These are phyloP conservation scores for Eimeria acervulina DNA, from an alignment of 169 alveolate genomes.

Conservation along the genomic window DNA sequence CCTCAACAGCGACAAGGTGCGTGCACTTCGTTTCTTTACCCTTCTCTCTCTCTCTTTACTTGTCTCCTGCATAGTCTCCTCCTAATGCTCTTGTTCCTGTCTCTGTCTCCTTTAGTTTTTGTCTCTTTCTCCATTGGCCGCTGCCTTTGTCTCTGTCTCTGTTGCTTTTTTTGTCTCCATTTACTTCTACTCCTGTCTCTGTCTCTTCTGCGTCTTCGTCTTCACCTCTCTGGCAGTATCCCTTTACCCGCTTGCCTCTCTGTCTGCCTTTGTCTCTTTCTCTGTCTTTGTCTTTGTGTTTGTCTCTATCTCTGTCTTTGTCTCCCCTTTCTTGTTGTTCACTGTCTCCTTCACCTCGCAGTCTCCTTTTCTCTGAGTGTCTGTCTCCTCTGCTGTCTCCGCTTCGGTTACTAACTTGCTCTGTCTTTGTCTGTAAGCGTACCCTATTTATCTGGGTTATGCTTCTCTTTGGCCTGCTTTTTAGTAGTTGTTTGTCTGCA, in stretches of 20 bases:
- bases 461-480: not conserved
- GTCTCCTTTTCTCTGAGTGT: not conserved
- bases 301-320: not conserved
- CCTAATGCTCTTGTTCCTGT: too few relatives aligned
- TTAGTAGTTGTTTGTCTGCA: not conserved
- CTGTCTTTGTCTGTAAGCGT: not conserved
- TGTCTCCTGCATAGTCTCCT: not conserved
- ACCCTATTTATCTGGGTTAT: not conserved
- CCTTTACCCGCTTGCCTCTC: not conserved
- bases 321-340: not conserved
- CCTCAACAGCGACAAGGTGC: conserved; percentile 13
- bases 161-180: not conserved
- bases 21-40: not conserved
- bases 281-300: not conserved
- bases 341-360: not conserved
- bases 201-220: not conserved
- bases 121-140: not conserved
- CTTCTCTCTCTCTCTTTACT: not conserved
- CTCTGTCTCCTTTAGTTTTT: not conserved
- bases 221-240: not conserved
- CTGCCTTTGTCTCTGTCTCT: too few relatives aligned
- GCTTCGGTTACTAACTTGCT: not conserved
- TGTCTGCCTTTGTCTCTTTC: not conserved
- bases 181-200: not conserved
- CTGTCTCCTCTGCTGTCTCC: not conserved